Evolutionary conservation across 1,284 basidiomycete genomes (phyloP).

Genomic region (Peniophora sp.): DNA sequence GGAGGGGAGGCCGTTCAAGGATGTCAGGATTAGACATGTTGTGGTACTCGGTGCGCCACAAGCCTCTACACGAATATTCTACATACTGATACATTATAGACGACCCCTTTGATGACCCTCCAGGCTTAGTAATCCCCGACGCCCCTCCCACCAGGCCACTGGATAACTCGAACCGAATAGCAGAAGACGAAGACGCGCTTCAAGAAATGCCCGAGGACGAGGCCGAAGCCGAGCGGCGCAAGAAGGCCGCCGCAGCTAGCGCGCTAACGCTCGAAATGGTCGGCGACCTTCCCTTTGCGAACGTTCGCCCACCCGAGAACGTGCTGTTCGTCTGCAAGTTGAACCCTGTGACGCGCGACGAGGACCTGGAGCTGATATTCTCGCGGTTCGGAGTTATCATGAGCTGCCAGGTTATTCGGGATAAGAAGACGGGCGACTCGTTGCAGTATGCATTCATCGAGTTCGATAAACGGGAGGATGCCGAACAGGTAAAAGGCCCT

Average conservation of each 20-base stretch:
- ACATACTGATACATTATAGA: constrained; percentile 39
- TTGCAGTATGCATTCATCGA: constrained; percentile 99
- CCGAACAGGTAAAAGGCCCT: constrained; percentile 67
- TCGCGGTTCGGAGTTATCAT: constrained; percentile 92
- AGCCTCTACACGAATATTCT: constrained; percentile 5
- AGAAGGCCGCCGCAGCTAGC: constrained; percentile 84
- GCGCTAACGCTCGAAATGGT: constrained; percentile 99
- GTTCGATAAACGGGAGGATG: constrained; percentile 88
- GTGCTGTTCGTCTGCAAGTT: constrained; percentile 98
- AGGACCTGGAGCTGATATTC: constrained; percentile 97
- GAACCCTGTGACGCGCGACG: constrained; percentile 91
- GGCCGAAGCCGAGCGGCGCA: constrained; percentile 70
- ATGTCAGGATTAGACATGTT: constrained; percentile 88
- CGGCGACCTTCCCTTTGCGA: constrained; percentile 96
- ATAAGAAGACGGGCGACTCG: constrained; percentile 93
- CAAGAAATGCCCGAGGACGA: constrained; percentile 75
- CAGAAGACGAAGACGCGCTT: constrained; percentile 84
- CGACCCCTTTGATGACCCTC: constrained; percentile 90
- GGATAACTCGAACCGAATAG: constrained; percentile 81
- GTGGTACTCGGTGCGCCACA: constrained; percentile 74
- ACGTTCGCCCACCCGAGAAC: constrained; percentile 96
- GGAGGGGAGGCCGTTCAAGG: constrained; percentile 85
- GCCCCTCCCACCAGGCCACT: constrained; percentile 74
- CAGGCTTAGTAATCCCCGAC: constrained; percentile 64
- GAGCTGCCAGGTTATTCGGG: constrained; percentile 95